Evolutionary conservation across 306 rosid species (phyloP).

Genomic region (Macrotyloma uniflorum): DNA sequence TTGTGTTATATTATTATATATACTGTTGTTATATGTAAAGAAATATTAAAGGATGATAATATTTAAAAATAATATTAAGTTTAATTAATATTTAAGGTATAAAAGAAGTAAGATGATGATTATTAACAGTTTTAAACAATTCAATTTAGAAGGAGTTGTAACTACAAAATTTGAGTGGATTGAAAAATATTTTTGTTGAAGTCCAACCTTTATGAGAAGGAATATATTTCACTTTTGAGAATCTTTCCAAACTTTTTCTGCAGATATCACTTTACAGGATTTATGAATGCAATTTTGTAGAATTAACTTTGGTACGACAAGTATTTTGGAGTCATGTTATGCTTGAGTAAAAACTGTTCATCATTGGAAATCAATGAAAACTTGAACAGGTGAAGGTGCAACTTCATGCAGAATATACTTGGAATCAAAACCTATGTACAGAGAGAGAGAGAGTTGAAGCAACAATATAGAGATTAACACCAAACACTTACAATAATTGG

Average conservation of each 20-base stretch:
- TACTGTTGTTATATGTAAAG: too few species aligned
- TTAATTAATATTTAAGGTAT: too few species aligned
- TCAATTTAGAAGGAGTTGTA: too few species aligned
- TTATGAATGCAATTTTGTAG: background rate
- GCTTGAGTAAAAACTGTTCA: background rate
- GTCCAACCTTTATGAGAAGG: background rate
- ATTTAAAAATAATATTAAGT: too few species aligned
- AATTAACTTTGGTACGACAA: background rate
- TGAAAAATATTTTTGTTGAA: background rate
- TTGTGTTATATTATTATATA: too few species aligned
- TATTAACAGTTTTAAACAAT: too few species aligned
- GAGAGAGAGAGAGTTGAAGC: background rate
- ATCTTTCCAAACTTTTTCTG: background rate
- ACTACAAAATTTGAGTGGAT: background rate
- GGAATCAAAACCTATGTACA: background rate
- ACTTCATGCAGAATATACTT: background rate
- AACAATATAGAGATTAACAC: background rate
- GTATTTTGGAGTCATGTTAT: background rate
- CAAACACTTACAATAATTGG: conserved; percentile 7
- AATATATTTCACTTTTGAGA: conserved; percentile 15
- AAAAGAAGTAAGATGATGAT: too few species aligned
- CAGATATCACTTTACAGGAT: background rate
- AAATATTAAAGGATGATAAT: too few species aligned
- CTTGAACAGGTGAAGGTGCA: background rate
- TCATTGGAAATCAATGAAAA: background rate